Base-by-base conservation (phyloP, 257 asterid genomes). In the Przewalskia tangutica region DNA sequence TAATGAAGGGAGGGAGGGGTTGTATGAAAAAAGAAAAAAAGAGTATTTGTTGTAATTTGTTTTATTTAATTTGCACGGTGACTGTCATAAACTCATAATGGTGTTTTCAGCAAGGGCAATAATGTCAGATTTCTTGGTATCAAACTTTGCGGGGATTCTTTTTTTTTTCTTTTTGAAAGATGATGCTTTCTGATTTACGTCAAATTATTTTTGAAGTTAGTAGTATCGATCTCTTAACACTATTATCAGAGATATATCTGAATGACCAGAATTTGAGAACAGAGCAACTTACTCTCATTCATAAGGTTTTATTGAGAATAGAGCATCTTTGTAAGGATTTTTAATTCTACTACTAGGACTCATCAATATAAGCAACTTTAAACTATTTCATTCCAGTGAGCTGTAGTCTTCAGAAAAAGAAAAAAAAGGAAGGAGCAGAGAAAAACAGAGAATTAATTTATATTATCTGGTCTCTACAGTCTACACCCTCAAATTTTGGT, bases 51-150 rank as follows among this genome's bases (percentile, higher is more conserved):
- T 75, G 62, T 75, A 13, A 50, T 23, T 75, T 75, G 58, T 68
- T 75, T 51, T 23, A 48, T 75, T 75, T 48, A 27, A 50, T 75
- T 50, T 75, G 79, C 62, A 50, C 20, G 79, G 27, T 75, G 60
- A 75, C 79, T 75, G 62, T 75, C 79, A 75, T n/a, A n/a, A n/a
- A n/a, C n/a, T n/a, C n/a, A n/a, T 75, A 75, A 23, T 75, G 79
- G 79, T 75, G 79, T 75, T 50, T 71, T 50, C 62, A 75, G 58
- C 79, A 50, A 50, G 40, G 46, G 79, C 4, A 75, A 75, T 75
- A 75, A 75, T 75, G 60, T 23, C 62, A 71, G 60, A 75, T 75
- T 75, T 50, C 44, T 75, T 51, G 46, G 79, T 75, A 50, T 23
- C 44, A 75, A 75, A 27, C 6, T 50, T 73, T 50, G 79, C 62